phyloP scores from a whole-genome alignment of 106 monocot species.

The Dendrobium officinale region DNA sequence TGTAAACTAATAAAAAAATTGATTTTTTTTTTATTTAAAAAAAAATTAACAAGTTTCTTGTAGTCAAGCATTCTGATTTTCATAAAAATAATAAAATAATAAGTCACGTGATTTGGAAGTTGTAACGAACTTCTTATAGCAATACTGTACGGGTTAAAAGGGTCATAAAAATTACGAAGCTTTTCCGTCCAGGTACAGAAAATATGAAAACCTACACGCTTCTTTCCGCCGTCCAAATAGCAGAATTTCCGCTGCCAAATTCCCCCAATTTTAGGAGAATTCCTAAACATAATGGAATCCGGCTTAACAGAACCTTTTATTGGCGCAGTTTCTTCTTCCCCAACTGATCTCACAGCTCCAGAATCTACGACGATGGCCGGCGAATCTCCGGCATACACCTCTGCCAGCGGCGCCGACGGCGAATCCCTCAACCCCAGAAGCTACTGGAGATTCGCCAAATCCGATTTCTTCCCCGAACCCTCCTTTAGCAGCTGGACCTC shows the following conservation, averaged over 20 bases:
- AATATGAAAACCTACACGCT: background rate
- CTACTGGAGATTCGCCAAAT: constrained; percentile 31
- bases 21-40: too few relatives aligned
- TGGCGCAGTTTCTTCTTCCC: background rate
- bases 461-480: constrained; percentile 34
- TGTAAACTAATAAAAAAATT: too few relatives aligned
- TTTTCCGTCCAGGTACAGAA: background rate
- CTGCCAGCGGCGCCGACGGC: background rate
- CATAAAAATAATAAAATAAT: too few relatives aligned
- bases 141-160: too few relatives aligned
- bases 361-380: background rate
- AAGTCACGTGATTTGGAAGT: too few relatives aligned
- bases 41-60: too few relatives aligned
- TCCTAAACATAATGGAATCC: background rate
- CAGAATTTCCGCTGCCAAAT: too few relatives aligned
- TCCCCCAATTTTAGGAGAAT: background rate
- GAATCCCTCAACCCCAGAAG: background rate
- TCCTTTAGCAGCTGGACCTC: constrained; percentile 36
- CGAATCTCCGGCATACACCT: background rate
- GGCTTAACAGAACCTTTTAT: background rate
- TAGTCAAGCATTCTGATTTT: too few relatives aligned
- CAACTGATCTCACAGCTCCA: background rate
- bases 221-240: background rate
- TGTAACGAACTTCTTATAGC: too few relatives aligned
- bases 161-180: too few relatives aligned